A percentile compares a stretch with the other conserved stretches of the same genome.
phyloP scores from a whole-genome alignment of 202 grass and related monocot species.

The Digitaria exilis region DNA sequence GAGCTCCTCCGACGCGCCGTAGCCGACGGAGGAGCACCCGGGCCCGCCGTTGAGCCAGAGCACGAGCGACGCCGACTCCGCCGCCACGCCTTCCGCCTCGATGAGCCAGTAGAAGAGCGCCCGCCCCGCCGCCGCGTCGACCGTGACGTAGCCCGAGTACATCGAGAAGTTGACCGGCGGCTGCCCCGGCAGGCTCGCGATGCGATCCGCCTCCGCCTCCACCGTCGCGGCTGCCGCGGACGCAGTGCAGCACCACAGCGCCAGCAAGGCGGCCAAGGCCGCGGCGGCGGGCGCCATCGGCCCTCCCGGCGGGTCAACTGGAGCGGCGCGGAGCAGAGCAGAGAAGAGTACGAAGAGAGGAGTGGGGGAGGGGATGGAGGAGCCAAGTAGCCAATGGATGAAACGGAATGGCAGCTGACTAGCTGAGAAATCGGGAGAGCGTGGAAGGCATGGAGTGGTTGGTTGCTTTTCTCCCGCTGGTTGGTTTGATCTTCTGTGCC shows the following conservation, averaged over 20 bases:
- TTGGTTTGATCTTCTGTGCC: neutral
- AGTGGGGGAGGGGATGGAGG: neutral
- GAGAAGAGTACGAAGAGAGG: neutral
- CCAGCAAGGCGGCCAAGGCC: conserved; percentile 34
- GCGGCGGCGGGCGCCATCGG: conserved; percentile 36
- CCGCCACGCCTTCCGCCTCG: conserved; percentile 35
- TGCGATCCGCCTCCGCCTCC: conserved; percentile 46
- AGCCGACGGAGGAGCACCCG: conserved; percentile 81
- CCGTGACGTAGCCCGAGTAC: conserved; percentile 80
- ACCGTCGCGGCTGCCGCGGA: neutral
- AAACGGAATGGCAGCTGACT: neutral
- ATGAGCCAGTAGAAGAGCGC: conserved; percentile 87
- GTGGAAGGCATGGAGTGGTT: conserved; percentile 25
- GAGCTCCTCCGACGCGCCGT: conserved; percentile 82
- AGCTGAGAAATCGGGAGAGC: neutral
- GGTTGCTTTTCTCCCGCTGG: neutral
- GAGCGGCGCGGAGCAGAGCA: neutral
- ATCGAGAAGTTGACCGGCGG: conserved; percentile 70
- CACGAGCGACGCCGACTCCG: conserved; percentile 53
- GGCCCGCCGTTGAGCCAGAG: conserved; percentile 91
- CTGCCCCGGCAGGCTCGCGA: conserved; percentile 64
- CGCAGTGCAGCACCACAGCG: neutral
- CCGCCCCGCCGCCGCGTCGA: conserved; percentile 57
- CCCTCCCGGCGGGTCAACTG: neutral
- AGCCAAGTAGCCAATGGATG: conserved; percentile 13